Evolutionary conservation across 805 yeast species (phyloP).

Genomic region (Blastobotrys attinorum): DNA sequence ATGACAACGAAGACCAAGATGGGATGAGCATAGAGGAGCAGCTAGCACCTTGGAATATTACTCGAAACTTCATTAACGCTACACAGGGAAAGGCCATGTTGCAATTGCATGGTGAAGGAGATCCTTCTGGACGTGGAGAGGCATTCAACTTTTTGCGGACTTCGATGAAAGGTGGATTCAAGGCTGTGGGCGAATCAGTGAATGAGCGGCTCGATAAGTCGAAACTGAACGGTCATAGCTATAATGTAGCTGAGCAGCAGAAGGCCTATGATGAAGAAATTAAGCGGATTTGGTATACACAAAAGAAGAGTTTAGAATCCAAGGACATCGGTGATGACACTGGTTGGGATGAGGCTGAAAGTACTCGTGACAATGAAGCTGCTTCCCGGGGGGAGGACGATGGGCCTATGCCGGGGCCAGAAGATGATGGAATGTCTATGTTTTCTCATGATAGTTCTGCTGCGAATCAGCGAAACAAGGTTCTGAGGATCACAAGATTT

Average conservation of each 20-base stretch:
- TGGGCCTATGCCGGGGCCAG: conserved; percentile 1
- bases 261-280: conserved; percentile 88
- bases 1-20: conserved; percentile 36
- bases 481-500: conserved; percentile 64
- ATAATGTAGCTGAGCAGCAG: conserved; percentile 79
- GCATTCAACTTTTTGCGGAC: conserved; percentile 83
- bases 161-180: conserved; percentile 92
- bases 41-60: conserved; percentile 88
- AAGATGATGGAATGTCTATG: conserved; percentile 30
- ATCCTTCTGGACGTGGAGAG: conserved; percentile 85
- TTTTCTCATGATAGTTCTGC: conserved; percentile 21
- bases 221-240: conserved; percentile 56
- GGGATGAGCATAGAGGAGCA: conserved; percentile 66
- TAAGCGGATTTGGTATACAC: conserved; percentile 81
- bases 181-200: conserved; percentile 33
- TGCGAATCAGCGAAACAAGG: conserved; percentile 29
- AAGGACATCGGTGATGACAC: conserved; percentile 32
- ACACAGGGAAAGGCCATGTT: conserved; percentile 97
- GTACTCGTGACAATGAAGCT: conserved; percentile 14
- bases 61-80: conserved; percentile 83
- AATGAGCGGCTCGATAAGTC: conserved; percentile 35
- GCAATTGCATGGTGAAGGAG: conserved; percentile 90
- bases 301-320: conserved; percentile 51
- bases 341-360: conserved; percentile 27
- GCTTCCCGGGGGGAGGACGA: neutral